phyloP scores from a whole-genome alignment of 441 rosid genomes.

The Isatis lusitanica region DNA sequence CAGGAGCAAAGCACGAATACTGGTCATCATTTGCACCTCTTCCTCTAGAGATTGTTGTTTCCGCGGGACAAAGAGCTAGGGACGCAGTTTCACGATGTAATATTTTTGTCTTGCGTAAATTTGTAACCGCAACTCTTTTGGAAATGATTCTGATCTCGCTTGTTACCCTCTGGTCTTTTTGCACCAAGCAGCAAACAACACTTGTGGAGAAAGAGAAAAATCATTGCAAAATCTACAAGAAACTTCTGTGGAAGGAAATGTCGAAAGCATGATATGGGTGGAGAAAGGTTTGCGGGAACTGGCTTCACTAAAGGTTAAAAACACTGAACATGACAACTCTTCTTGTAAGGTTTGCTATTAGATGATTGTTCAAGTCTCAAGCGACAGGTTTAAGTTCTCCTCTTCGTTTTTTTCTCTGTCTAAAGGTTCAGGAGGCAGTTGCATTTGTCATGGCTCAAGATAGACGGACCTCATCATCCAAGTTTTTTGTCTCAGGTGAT shows the following conservation, averaged over 20 bases:
- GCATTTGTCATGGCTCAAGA: conserved; percentile 75
- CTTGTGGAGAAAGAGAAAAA: conserved; percentile 51
- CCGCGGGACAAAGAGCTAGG: conserved; percentile 76
- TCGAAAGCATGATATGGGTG: conserved; percentile 80
- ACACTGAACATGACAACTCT: conserved; percentile 19
- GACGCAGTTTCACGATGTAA: conserved; percentile 50
- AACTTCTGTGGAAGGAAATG: conserved; percentile 61
- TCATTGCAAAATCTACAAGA: conserved; percentile 43
- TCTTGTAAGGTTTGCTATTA: background rate
- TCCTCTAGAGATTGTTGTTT: conserved; percentile 73
- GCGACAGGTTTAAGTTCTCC: background rate
- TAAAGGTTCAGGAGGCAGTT: conserved; percentile 83
- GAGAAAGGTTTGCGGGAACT: conserved; percentile 91
- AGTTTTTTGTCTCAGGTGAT: conserved; percentile 48
- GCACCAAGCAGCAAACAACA: conserved; percentile 46
- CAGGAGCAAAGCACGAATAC: conserved; percentile 62
- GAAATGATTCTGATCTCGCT: conserved; percentile 1
- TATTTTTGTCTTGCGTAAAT: background rate
- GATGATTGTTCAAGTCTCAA: background rate
- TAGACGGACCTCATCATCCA: conserved; percentile 46
- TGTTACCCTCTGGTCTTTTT: conserved; percentile 2
- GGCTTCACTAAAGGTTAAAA: conserved; percentile 70
- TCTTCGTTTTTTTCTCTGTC: conserved; percentile 4
- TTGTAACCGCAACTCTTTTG: background rate
- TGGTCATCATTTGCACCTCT: conserved; percentile 96